A percentile compares a stretch with the other conserved stretches of the same genome.
These are phyloP conservation scores for Boletus insuetus DNA, from an alignment of 768 basidiomycete species.

Conservation along the genomic window DNA sequence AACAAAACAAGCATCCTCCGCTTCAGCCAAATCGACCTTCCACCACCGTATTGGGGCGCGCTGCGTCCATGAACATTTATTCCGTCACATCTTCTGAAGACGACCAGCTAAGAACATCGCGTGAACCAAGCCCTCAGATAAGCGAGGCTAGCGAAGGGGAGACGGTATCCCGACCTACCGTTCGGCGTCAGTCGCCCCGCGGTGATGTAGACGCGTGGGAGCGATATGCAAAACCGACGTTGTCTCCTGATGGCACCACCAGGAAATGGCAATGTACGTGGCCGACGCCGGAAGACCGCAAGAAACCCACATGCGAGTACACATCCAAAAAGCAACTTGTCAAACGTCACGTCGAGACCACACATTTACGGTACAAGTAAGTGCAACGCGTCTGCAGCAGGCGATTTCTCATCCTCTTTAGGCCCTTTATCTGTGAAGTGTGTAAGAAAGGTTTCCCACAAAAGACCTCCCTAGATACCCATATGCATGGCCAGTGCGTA, in stretches of 20 bases:
- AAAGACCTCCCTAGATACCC: slow-evolving; percentile 58
- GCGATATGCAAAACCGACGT: slow-evolving; percentile 32
- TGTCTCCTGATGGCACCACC: slow-evolving; percentile 32
- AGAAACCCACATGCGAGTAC: slow-evolving; percentile 39
- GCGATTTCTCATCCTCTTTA: slow-evolving; percentile 26
- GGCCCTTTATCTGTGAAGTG: slow-evolving; percentile 49
- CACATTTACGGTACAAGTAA: slow-evolving; percentile 59
- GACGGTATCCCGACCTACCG: slow-evolving; percentile 10
- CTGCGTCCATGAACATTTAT: slow-evolving; percentile 15
- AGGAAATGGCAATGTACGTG: slow-evolving; percentile 43
- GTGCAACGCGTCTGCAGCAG: slow-evolving; percentile 22
- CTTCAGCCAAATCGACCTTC: slow-evolving; percentile 7
- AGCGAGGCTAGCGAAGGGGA: slow-evolving; percentile 33
- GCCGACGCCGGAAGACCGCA: slow-evolving; percentile 34
- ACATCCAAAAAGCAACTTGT: slow-evolving; percentile 60
- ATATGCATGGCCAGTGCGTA: slow-evolving; percentile 52
- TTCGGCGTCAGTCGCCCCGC: slow-evolving; percentile 28
- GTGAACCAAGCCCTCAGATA: slow-evolving; percentile 29
- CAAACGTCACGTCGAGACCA: slow-evolving; percentile 64
- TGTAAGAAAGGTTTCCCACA: slow-evolving; percentile 57
- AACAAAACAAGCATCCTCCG: slow-evolving; percentile 10
- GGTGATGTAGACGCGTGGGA: slow-evolving; percentile 33
- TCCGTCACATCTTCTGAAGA: slow-evolving; percentile 29
- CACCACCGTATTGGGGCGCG: slow-evolving; percentile 9
- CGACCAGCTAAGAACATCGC: slow-evolving; percentile 28